Base-by-base conservation (phyloP, 352 stramenopile genomes). In the Nothophytophthora sp. region DNA sequence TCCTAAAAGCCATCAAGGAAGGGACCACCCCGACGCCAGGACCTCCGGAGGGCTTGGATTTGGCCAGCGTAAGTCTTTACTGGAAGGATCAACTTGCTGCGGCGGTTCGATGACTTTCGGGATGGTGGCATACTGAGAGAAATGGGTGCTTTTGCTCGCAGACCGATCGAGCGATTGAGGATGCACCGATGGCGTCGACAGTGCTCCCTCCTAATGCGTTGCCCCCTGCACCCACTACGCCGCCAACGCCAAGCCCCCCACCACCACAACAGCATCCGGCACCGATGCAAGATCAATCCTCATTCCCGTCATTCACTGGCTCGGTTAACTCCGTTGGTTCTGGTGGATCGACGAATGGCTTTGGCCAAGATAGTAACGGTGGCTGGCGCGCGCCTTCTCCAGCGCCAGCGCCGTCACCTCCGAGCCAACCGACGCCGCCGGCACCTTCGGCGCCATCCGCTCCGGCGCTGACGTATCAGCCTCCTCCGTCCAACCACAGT, bases 1-100 rank as follows among this genome's bases (percentile, higher is more conserved):
- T 98, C 67, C 67, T 98, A 15, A 98, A 98, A 60, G 92, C 92
- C 10, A 90, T 98, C 38, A 98, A 98, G 58, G 91, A 98, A 59
- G 93, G 95, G 18, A 74, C 77, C 34, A 60, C 72, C 11, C 88
- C 89, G 1, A 86, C 70, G 2, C 88, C 95, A 24, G 92, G 93
- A 15, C 88, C 81, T 19, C 83, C 80, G 11, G 72, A 78, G 25
- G 66, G 87, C 67, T 35, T 58, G 25, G 49, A 76, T 25, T 55
- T 81, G 36, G 66, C 51, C 49, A 55, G 15, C 25, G 73, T 81
- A 57, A 46, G 73, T 62, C 24, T 25, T 29, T 32, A 8, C 12
- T 16, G n/a, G n/a, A n/a, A n/a, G n/a, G n/a, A n/a, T n/a, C 10
- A 2, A 15, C 10, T 34, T 34, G 29, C 29, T 34, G n/a, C n/a